phyloP scores from a whole-genome alignment of 192 early-diverging fungal species.

The Spizellomyces sp. region DNA sequence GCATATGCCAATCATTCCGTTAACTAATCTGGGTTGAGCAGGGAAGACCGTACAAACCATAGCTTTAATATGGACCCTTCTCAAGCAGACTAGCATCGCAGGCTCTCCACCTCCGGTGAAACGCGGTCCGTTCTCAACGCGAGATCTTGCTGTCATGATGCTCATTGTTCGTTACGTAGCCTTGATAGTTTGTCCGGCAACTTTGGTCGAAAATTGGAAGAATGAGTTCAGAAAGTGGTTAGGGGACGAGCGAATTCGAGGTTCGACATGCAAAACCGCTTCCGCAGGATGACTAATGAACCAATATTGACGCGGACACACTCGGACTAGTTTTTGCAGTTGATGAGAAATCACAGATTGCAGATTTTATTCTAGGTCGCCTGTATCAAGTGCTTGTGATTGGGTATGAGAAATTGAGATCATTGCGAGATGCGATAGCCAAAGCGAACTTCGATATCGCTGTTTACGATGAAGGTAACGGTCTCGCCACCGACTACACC shows the following conservation, averaged over 20 bases:
- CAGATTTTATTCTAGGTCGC: constrained; percentile 32
- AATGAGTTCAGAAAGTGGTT: constrained; percentile 62
- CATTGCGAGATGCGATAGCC: neutral
- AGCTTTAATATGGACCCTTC: constrained; percentile 48
- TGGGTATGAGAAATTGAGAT: constrained; percentile 31
- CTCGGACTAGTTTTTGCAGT: constrained; percentile 18
- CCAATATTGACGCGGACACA: too few relatives aligned
- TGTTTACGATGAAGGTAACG: constrained; percentile 50
- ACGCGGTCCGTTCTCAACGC: constrained; percentile 13
- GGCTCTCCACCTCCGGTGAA: constrained; percentile 15
- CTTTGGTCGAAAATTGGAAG: constrained; percentile 53
- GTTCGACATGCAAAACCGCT: neutral
- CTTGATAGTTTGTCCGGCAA: constrained; percentile 54
- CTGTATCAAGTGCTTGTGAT: constrained; percentile 32
- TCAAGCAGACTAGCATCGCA: constrained; percentile 32
- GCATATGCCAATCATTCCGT: too few relatives aligned
- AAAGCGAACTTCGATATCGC: constrained; percentile 38
- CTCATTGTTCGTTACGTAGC: constrained; percentile 15
- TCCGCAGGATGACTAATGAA: too few relatives aligned
- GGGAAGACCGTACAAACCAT: constrained; percentile 59
- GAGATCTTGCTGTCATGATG: neutral
- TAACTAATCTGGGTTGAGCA: neutral
- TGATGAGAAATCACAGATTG: constrained; percentile 24
- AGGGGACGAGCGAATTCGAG: constrained; percentile 45
- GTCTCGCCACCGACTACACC: neutral